Evolutionary conservation across 108 stramenopile species (phyloP), one percentile per base, ranked within the genome.

Genomic region (Stephanodiscus minutulus): DNA sequence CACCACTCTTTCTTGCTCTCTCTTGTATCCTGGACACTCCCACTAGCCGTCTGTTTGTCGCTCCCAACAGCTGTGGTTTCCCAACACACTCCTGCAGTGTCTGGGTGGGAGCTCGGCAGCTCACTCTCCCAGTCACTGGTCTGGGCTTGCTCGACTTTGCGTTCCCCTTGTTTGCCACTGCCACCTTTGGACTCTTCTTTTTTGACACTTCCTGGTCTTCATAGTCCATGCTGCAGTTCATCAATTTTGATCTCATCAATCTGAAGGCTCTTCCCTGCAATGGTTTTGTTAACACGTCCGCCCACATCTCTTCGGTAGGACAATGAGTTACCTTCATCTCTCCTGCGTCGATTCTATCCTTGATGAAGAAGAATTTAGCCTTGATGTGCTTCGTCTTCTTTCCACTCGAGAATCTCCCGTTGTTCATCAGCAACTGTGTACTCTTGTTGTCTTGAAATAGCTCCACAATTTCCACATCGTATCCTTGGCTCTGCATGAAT

Each of bases 401-500:
- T 18, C 56, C 24, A 58, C 28, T 29, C 15, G 56, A 58, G n/a
- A 58, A 18, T 24, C 24, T 3, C 6, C 56, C 56, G 8, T 58
- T 58, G 2, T 18, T 20, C 56, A 22, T 24, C 13, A 58, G 29
- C 3, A 58, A 24, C 15, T 22, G 3, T 3, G 8, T 24, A 24
- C 56, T 58, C 20, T 58, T 5, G 56, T 58, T 58, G 8, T 58
- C 56, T 31, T 58, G 56, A 25, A 70, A 77, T 18, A 85, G 20
- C 5, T 76, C 33, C 41, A 49, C 72, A 13, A 64, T 44, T 7
- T 54, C 44, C 18, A 84, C 37, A 22, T 68, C 9, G 39, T 66
- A 62, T 56, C 83, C 81, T 64, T 87, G 86, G n/a, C 33, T 73
- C 46, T 73, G 47, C 52, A 84, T 33, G 70, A 84, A 87, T 5